phyloP scores from a whole-genome alignment of 2,329 filamentous ascomycete species.

The Colletotrichum sp. region DNA sequence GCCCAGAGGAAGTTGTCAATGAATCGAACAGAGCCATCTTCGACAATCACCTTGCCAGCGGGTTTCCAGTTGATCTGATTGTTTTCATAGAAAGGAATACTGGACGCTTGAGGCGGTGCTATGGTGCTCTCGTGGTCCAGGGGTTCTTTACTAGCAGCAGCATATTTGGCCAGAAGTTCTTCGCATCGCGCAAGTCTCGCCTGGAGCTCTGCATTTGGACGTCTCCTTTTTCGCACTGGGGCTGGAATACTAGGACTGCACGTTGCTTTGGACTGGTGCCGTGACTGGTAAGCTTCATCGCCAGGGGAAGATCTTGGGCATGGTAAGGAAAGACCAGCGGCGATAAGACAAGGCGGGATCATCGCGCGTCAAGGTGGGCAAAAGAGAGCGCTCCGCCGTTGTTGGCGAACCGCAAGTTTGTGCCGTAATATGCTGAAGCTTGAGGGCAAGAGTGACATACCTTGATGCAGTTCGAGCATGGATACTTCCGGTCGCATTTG shows the following conservation, averaged over 20 bases:
- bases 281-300: neutral
- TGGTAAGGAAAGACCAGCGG: neutral
- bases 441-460: neutral
- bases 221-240: constrained; percentile 60
- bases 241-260: constrained; percentile 65
- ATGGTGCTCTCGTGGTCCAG: neutral
- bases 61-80: constrained; percentile 42
- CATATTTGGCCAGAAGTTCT: constrained; percentile 62
- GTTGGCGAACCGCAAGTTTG: neutral
- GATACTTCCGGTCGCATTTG: constrained; percentile 63
- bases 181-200: constrained; percentile 64
- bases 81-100: constrained; percentile 15
- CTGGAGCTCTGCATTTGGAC: constrained; percentile 65
- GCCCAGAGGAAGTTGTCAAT: constrained; percentile 61
- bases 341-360: neutral
- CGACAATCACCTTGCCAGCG: constrained; percentile 56
- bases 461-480: constrained; percentile 62
- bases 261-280: constrained; percentile 29
- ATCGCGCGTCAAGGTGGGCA: neutral
- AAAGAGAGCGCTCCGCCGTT: neutral
- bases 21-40: constrained; percentile 59
- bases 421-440: neutral
- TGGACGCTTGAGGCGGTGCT: neutral
- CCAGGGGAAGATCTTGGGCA: neutral
- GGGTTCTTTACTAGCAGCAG: constrained; percentile 29